phyloP scores from a whole-genome alignment of 495 filamentous ascomycete species.

The Chlorociboria aeruginascens region DNA sequence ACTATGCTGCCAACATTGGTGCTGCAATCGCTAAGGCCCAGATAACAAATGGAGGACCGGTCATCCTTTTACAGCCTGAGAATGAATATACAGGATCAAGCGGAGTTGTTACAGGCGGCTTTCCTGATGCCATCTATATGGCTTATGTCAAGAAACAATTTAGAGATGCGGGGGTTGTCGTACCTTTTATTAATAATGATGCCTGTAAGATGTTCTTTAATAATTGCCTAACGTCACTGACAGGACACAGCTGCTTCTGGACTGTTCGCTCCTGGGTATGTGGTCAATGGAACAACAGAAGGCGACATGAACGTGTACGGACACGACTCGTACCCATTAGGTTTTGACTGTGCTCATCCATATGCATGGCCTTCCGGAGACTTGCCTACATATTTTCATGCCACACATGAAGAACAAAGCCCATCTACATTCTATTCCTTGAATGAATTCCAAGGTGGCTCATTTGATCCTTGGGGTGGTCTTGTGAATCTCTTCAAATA shows the following conservation, averaged over 20 bases:
- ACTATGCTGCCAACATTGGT: constrained; percentile 43
- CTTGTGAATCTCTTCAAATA: constrained; percentile 4
- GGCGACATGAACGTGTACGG: constrained; percentile 70
- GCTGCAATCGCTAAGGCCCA: constrained; percentile 59
- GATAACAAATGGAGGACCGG: constrained; percentile 67
- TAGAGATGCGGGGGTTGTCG: constrained; percentile 53
- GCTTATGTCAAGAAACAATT: constrained; percentile 56
- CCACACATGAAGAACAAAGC: constrained; percentile 42
- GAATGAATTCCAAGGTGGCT: constrained; percentile 65
- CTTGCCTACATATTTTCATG: constrained; percentile 34
- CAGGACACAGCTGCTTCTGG: constrained; percentile 13
- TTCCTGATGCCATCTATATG: constrained; percentile 54
- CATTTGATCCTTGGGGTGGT: constrained; percentile 68
- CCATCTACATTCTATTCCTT: constrained; percentile 57
- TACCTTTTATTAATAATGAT: constrained; percentile 72
- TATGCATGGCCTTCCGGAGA: constrained; percentile 33
- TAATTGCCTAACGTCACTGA: background rate
- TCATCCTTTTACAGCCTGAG: constrained; percentile 69
- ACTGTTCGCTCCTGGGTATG: constrained; percentile 34
- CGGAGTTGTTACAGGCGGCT: constrained; percentile 21
- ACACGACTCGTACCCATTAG: constrained; percentile 61
- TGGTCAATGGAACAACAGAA: constrained; percentile 50
- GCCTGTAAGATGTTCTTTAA: constrained; percentile 24
- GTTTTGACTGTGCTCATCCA: constrained; percentile 46
- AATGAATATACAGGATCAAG: constrained; percentile 50